Percentiles rank a stretch among this genome's conserved stretches.
phyloP scores from a whole-genome alignment of 768 basidiomycete genomes.

The Amanita inopinata region DNA sequence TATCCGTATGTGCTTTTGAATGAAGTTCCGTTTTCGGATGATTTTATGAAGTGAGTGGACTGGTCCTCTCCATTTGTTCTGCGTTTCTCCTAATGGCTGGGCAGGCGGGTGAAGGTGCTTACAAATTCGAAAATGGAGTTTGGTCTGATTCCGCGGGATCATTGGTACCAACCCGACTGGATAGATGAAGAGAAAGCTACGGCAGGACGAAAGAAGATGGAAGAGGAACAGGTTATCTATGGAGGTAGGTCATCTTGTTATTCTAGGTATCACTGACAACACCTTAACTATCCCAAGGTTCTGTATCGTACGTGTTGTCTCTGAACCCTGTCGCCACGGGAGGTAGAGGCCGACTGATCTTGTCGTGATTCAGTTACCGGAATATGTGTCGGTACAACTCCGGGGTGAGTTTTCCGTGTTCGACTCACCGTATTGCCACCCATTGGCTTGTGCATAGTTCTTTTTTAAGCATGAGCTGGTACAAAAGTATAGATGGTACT shows the following conservation, averaged over 20 bases:
- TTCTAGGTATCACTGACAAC: not conserved
- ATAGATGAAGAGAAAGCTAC: slow-evolving; percentile 63
- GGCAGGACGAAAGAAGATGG: slow-evolving; percentile 49
- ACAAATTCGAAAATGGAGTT: slow-evolving; percentile 30
- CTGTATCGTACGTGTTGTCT: slow-evolving; percentile 7
- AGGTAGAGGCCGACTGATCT: slow-evolving; percentile 10
- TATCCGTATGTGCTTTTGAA: slow-evolving; percentile 88
- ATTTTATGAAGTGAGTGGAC: slow-evolving; percentile 63
- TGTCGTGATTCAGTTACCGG: slow-evolving; percentile 29
- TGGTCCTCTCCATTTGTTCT: too few relatives aligned
- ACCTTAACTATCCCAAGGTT: slow-evolving; percentile 1
- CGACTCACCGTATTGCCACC: not conserved
- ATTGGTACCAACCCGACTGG: slow-evolving; percentile 70
- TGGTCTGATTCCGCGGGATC: slow-evolving; percentile 51
- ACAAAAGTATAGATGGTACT: slow-evolving; percentile 65
- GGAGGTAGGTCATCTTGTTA: slow-evolving; percentile 27
- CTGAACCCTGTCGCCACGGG: too few relatives aligned
- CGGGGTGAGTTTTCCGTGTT: slow-evolving; percentile 29
- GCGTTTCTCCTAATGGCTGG: too few relatives aligned
- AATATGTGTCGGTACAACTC: slow-evolving; percentile 69
- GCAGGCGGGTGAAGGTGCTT: slow-evolving; percentile 21
- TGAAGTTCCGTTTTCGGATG: slow-evolving; percentile 66
- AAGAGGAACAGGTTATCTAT: slow-evolving; percentile 34
- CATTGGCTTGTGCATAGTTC: slow-evolving; percentile 27
- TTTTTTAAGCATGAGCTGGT: slow-evolving; percentile 67